Base-by-base conservation (phyloP, 805 yeast species). In the Kluyveromyces nonfermentans region DNA sequence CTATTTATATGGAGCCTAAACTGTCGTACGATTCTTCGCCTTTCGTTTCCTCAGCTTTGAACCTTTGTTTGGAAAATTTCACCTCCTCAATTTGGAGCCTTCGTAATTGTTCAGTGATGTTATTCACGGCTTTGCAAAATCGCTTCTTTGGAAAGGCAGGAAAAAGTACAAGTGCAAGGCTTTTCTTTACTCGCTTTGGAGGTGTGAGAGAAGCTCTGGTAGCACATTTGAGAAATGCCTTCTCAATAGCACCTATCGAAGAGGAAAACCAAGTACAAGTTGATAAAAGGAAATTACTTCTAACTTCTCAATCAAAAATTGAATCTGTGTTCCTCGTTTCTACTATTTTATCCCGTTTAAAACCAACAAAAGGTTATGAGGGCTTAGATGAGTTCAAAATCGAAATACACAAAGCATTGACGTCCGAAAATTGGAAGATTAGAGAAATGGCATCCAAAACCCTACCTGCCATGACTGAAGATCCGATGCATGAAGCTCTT, bases 51-150 rank as follows among this genome's bases (percentile, higher is more conserved):
- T 62, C 64, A 9, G 82, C 85, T 0, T 64, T 90, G 21, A 69
- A 71, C 20, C 59, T 85, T 17, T 70, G 94, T 0, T 69, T 93
- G 35, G 53, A 64, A 2, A 72, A 79, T 31, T 86, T 90, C 62
- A 70, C 75, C 1, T 77, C 85, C 1, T 66, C 72, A 2, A 69
- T 78, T 19, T 90, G 97, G 97, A 79, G 95, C 0, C 73, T 90
- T 21, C 72, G 96, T 56, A 90, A 90, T 59, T 86, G 97, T 61
- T 87, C 95, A 0, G 83, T 89, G 16, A 93, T 90, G 97, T 69
- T 90, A 34, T 90, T 88, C 59, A 81, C 95, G 1, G 80, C 95
- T 0, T 63, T 90, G 35, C 93, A 86, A 54, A 82, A 81, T 46
- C 72, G 90, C 47, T 56, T 93, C 5, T 89, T 90, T 63, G 94